These are phyloP conservation scores for Metschnikowia santaceciliae DNA, from an alignment of 805 yeast species.

Conservation along the genomic window DNA sequence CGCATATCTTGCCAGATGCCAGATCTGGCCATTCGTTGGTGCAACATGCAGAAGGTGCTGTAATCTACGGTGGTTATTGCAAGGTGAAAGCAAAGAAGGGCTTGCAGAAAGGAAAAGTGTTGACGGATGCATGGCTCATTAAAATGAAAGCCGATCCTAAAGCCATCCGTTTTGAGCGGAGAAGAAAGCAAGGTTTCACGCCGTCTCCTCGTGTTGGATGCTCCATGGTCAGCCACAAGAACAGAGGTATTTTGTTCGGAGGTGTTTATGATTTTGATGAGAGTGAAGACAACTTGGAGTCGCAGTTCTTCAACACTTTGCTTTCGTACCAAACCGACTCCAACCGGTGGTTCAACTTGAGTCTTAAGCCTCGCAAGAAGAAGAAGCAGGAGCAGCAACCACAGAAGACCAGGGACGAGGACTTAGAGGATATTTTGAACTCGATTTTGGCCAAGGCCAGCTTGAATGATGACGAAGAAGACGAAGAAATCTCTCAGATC, in stretches of 20 bases:
- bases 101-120: conserved; percentile 83
- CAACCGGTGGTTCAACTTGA: conserved; percentile 82
- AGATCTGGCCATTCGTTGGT: conserved; percentile 90
- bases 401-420: conserved; percentile 63
- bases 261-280: conserved; percentile 95
- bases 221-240: conserved; percentile 81
- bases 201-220: conserved; percentile 96
- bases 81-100: conserved; percentile 89
- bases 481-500: conserved; percentile 31
- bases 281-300: conserved; percentile 86
- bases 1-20: conserved; percentile 80
- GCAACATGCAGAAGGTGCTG: conserved; percentile 76
- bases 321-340: conserved; percentile 79
- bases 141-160: conserved; percentile 82
- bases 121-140: conserved; percentile 80
- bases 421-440: conserved; percentile 77
- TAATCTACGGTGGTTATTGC: conserved; percentile 89
- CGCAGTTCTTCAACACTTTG: conserved; percentile 76
- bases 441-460: conserved; percentile 71
- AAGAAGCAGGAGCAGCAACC: conserved; percentile 37
- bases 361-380: conserved; percentile 59
- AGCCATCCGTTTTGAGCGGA: conserved; percentile 81
- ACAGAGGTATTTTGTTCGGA: conserved; percentile 90
- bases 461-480: conserved; percentile 51
- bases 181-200: conserved; percentile 83